phyloP scores from a whole-genome alignment of 2,329 filamentous ascomycete genomes.

The Exserohilum rostratum region DNA sequence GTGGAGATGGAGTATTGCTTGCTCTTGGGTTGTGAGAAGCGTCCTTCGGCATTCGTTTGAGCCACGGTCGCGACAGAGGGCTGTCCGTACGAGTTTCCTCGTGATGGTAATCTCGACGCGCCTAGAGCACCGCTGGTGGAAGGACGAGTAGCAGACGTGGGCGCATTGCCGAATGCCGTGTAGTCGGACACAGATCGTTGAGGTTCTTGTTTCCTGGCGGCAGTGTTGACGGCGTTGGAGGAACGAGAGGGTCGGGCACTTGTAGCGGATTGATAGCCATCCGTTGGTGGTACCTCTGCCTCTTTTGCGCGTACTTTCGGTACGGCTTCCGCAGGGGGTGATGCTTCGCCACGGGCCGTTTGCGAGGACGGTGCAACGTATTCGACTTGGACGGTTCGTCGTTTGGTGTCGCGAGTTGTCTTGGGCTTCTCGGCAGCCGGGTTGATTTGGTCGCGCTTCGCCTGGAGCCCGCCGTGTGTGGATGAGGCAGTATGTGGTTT shows the following conservation, averaged over 20 bases:
- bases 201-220: conserved; percentile 50
- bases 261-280: conserved; percentile 44
- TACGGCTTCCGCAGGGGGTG: conserved; percentile 45
- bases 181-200: conserved; percentile 60
- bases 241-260: conserved; percentile 31
- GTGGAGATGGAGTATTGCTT: conserved; percentile 76
- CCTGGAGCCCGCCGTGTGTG: conserved; percentile 65
- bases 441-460: conserved; percentile 77
- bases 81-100: conserved; percentile 81
- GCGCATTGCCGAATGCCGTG: conserved; percentile 48
- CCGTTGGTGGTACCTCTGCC: conserved; percentile 53
- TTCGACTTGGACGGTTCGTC: conserved; percentile 94
- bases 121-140: conserved; percentile 80
- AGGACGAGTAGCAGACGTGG: conserved; percentile 62
- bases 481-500: conserved; percentile 64
- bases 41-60: conserved; percentile 85
- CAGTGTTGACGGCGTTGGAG: conserved; percentile 32
- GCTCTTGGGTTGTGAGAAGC: conserved; percentile 77
- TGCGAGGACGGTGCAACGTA: conserved; percentile 92
- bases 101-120: conserved; percentile 69
- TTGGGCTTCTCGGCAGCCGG: conserved; percentile 69
- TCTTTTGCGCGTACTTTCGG: conserved; percentile 60
- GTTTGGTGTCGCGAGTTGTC: conserved; percentile 78
- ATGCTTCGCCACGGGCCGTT: conserved; percentile 72
- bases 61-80: conserved; percentile 86